These are phyloP conservation scores for Hemisphaericaspora nanyangensis DNA, from an alignment of 805 yeast genomes.

Conservation along the genomic window DNA sequence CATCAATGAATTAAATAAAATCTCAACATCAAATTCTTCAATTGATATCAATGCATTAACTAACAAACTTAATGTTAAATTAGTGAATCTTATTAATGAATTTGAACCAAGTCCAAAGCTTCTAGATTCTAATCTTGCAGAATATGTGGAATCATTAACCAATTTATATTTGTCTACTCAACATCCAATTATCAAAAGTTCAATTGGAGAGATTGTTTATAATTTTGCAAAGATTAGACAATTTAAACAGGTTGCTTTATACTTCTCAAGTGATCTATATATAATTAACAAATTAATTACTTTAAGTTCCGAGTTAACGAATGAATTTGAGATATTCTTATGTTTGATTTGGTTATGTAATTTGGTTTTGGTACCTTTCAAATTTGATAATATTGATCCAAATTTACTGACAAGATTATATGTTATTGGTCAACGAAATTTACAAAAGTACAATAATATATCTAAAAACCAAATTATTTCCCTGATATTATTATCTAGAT, in stretches of 20 bases:
- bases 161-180: conserved; percentile 18
- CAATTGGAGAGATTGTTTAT: conserved; percentile 46
- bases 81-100: conserved; percentile 32
- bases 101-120: conserved; percentile 54
- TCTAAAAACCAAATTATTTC: conserved; percentile 60
- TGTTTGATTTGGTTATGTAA: conserved; percentile 70
- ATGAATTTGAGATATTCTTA: conserved; percentile 29
- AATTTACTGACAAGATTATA: conserved; percentile 34
- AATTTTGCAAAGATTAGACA: conserved; percentile 63
- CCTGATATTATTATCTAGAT: conserved; percentile 47
- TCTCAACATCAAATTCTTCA: background rate
- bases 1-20: conserved; percentile 1
- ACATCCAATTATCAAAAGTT: conserved; percentile 2
- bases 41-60: background rate
- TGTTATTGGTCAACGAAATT: conserved; percentile 24
- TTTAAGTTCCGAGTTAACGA: conserved; percentile 6
- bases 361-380: conserved; percentile 71
- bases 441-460: conserved; percentile 32
- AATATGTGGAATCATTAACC: conserved; percentile 28
- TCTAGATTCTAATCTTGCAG: conserved; percentile 39
- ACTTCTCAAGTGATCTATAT: conserved; percentile 57
- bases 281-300: conserved; percentile 35
- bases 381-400: conserved; percentile 38
- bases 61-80: background rate
- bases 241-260: conserved; percentile 53